Evolutionary conservation across 805 yeast species (phyloP), one percentile per base, ranked within the genome.

Genomic region (Cyberlindnera maritima): DNA sequence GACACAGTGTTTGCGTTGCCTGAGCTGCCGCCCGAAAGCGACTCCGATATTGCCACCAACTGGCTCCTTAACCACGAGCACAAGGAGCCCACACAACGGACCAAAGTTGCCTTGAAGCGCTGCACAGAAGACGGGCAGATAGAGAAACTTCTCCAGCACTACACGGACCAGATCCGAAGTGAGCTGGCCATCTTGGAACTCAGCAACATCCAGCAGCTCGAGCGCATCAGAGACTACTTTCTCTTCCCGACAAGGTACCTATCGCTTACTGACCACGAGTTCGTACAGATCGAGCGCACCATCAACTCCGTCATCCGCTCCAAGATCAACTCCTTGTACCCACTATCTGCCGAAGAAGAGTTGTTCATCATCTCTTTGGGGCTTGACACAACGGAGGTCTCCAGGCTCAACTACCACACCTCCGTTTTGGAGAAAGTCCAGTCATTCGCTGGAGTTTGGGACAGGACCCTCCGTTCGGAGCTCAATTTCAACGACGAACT

Each of bases 21-120:
- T 0, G 63, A 53, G 20, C n/a, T 47, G 0, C 55, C 58, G 4
- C 38, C 49, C 2, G 62, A 55, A 9, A 49, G 57, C 13, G 60
- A 61, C 32, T 36, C 50, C 11, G 60, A 57, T 15, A 37, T 55
- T 9, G 56, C 53, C 5, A 35, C 57, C 1, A 17, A 53, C 33
- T 61, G 65, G 65, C 48, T 61, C 2, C 38, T 56, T 15, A 49
- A 52, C 35, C 63, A 59, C 37, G 40, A 25, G 9, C 57, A 52
- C 33, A 49, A 49, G 26, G 60, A 56, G 14, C 65, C 65, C 3
- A 41, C 57, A 5, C 58, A 50, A 29, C 41, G 65, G 15, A 52
- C 55, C 2, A 44, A 43, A 35, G 44, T 53, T 1, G 62, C 64
- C 6, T 25, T 61, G 8, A 61, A 54, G 40, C 28, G 46, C 3